Evolutionary conservation across 257 asterid species (phyloP), one percentile per base, ranked within the genome.

Genomic region (Salvia hispanica): DNA sequence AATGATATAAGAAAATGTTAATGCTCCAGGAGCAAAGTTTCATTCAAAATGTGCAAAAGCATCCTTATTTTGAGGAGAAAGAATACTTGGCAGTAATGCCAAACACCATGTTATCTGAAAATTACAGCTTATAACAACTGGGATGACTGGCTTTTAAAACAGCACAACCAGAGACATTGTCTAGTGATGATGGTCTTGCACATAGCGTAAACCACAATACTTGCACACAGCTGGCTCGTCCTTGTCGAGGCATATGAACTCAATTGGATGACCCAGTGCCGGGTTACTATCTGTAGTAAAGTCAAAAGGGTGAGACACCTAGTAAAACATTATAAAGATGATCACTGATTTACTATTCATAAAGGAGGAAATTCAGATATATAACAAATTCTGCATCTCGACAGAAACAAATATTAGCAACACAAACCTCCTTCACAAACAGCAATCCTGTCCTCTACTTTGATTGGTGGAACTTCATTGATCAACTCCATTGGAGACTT

Each of bases 401-500:
- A 67, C 31, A 33, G 64, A 61, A 18, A 58, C 21, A 73, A 8
- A 33, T 14, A 11, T 21, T 42, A 50, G 65, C 31, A 36, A 34
- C 2, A 33, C 15, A 56, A 61, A 90, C 99, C 96, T 83, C 99
- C 97, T 84, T 91, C 99, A 66, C 97, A 90, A 66, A 87, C 95
- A 72, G 72, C 95, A 50, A 88, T 88, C 80, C 95, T 77, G 78
- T 86, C 89, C 62, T 82, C 86, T 45, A 94, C 95, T 88, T 80
- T 91, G 82, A 90, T 88, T 6, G 99, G 97, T 72, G 92, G 95
- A 75, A 91, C 99, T 84, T 94, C 99, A 74, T 87, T 88, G 85
- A 94, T 94, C 89, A 94, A 74, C 73, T 94, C 93, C 96, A 91
- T 90, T 9, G 97, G 97, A 65, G 99, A 94, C 72, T 87, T 88